Percentiles rank a stretch among this genome's conserved stretches.
phyloP scores from a whole-genome alignment of 345 rosid genomes.

The Murraya paniculata region DNA sequence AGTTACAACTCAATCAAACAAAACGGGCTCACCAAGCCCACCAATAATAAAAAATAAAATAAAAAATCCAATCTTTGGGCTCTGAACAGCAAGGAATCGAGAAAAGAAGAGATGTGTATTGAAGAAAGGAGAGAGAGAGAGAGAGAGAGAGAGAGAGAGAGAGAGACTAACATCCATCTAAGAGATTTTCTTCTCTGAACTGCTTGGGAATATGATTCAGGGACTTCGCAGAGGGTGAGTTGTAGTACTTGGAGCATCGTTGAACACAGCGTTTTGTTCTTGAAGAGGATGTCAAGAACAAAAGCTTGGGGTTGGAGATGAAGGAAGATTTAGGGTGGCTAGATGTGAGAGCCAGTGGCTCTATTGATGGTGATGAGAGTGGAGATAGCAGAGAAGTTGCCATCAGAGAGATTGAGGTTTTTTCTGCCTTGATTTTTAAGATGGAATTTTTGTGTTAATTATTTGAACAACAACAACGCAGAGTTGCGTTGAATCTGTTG shows the following conservation, averaged over 20 bases:
- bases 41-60: background rate
- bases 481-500: background rate
- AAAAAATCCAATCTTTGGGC: background rate
- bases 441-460: background rate
- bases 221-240: constrained; percentile 39
- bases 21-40: background rate
- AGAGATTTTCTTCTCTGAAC: constrained; percentile 71
- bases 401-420: constrained; percentile 30
- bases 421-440: background rate
- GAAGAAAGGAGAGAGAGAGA: background rate
- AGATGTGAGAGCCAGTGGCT: constrained; percentile 18
- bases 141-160: background rate
- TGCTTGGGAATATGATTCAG: constrained; percentile 71
- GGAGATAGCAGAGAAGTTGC: constrained; percentile 56
- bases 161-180: constrained; percentile 63
- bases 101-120: constrained; percentile 1
- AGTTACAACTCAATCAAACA: background rate
- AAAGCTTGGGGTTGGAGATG: constrained; percentile 38
- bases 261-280: constrained; percentile 17
- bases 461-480: background rate
- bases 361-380: constrained; percentile 40
- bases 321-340: constrained; percentile 41
- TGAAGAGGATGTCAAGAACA: constrained; percentile 22
- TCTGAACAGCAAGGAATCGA: background rate
- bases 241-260: constrained; percentile 23